phyloP scores from a whole-genome alignment of 2,329 filamentous ascomycete genomes.

The Emergomyces pasteurianus region DNA sequence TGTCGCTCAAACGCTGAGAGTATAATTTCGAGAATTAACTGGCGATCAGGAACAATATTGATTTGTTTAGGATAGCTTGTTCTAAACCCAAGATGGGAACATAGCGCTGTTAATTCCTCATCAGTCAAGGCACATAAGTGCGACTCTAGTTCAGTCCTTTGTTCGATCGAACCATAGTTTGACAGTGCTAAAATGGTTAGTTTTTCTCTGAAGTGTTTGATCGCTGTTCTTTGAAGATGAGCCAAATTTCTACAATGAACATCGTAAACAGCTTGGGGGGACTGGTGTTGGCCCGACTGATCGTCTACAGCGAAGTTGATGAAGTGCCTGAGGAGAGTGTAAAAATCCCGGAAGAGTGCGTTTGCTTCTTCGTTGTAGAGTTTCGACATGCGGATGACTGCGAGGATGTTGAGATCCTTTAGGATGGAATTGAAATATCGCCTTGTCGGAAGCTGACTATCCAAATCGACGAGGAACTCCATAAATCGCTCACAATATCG shows the following conservation, averaged over 20 bases:
- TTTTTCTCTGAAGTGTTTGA: conserved; percentile 80
- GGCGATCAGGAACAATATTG: conserved; percentile 49
- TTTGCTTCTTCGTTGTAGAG: conserved; percentile 65
- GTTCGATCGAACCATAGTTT: conserved; percentile 80
- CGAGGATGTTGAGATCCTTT: conserved; percentile 70
- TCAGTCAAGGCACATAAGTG: conserved; percentile 65
- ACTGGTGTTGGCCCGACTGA: conserved; percentile 68
- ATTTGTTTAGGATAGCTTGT: conserved; percentile 67
- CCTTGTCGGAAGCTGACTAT: conserved; percentile 86
- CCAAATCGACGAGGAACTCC: conserved; percentile 78
- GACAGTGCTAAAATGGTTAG: conserved; percentile 82
- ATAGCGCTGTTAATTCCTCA: conserved; percentile 59
- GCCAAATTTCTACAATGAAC: conserved; percentile 64
- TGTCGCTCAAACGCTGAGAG: conserved; percentile 63
- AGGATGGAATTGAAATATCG: conserved; percentile 85
- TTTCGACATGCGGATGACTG: conserved; percentile 66
- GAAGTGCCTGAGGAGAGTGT: conserved; percentile 72
- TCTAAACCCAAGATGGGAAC: conserved; percentile 60
- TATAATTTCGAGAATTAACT: conserved; percentile 51
- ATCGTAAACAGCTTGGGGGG: conserved; percentile 61
- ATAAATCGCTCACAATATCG: conserved; percentile 86
- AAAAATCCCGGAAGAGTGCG: conserved; percentile 67
- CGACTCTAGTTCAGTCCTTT: conserved; percentile 62
- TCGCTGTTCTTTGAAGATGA: conserved; percentile 63
- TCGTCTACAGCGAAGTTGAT: conserved; percentile 84